Percentiles rank a stretch among this genome's conserved stretches.
Evolutionary conservation across 2,329 filamentous ascomycete genomes (phyloP).

Genomic region (Fusarium duplospermum): DNA sequence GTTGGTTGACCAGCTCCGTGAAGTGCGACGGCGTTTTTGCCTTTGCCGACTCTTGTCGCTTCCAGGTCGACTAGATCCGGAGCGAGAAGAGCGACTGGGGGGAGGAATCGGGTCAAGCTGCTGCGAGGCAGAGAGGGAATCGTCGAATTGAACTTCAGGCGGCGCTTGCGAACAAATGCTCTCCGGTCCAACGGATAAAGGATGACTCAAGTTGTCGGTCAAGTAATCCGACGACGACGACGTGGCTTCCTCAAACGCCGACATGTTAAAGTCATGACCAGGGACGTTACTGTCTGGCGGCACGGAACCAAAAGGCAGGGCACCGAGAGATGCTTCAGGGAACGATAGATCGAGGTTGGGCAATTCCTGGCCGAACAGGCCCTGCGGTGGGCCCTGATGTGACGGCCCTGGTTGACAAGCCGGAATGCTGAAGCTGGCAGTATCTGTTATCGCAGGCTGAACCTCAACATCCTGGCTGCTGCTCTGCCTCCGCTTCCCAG

Average conservation of each 20-base stretch:
- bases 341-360: background rate
- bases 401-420: background rate
- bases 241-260: conserved; percentile 3
- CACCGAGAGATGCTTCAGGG: background rate
- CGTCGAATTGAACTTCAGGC: conserved; percentile 9
- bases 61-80: background rate
- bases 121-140: conserved; percentile 2
- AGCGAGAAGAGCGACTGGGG: background rate
- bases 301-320: background rate
- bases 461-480: background rate
- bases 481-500: conserved; percentile 24
- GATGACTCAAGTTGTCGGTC: background rate
- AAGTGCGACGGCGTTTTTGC: conserved; percentile 30
- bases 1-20: conserved; percentile 17
- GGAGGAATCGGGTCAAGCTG: background rate
- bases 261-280: background rate
- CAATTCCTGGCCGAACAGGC: background rate
- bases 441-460: background rate
- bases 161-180: background rate
- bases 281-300: background rate
- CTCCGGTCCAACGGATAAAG: conserved; percentile 6
- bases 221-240: background rate
- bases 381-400: background rate
- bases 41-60: conserved; percentile 1
- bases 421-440: background rate